phyloP scores from a whole-genome alignment of 164 flowering plant genomes.

The Chimonanthus praecox region DNA sequence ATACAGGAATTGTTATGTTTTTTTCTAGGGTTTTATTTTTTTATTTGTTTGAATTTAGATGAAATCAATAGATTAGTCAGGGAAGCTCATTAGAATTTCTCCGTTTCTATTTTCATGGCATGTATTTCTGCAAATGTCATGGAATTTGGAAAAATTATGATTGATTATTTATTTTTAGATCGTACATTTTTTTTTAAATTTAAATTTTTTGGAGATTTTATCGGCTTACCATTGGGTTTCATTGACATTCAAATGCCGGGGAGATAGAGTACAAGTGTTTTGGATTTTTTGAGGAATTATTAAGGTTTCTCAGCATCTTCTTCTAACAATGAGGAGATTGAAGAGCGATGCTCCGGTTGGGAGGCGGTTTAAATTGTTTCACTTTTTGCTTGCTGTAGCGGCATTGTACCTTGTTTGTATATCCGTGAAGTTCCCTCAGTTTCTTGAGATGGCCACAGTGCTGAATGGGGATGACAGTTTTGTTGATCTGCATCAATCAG shows the following conservation, averaged over 20 bases:
- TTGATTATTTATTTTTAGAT: neutral
- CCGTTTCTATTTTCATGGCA: neutral
- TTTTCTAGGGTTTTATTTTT: neutral
- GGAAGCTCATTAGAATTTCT: neutral
- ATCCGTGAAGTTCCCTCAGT: constrained; percentile 54
- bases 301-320: neutral
- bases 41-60: neutral
- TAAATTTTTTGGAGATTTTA: neutral
- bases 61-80: neutral
- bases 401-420: constrained; percentile 68
- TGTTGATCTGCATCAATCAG: constrained; percentile 22
- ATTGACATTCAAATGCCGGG: neutral
- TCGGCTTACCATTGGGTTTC: neutral
- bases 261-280: neutral
- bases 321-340: constrained; percentile 2
- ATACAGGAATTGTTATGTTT: neutral
- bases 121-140: neutral
- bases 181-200: neutral
- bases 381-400: constrained; percentile 51
- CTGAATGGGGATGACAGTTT: constrained; percentile 45
- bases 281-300: neutral
- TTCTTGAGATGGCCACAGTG: constrained; percentile 46
- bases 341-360: constrained; percentile 17
- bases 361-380: constrained; percentile 64
- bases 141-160: neutral